Evolutionary conservation across 768 basidiomycete species (phyloP).

Genomic region (Collybia sordida): DNA sequence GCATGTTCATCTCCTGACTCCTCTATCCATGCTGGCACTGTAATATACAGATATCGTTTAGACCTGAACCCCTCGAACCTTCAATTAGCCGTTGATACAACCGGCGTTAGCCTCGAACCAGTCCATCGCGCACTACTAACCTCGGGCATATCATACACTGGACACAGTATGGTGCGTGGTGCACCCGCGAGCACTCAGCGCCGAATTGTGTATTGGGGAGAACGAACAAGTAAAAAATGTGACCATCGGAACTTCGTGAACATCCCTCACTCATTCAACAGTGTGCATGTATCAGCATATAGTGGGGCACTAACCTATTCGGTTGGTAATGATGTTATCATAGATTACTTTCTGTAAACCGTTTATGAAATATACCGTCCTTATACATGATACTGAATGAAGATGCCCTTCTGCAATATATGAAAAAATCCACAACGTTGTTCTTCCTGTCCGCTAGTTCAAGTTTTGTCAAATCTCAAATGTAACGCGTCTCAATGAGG

Average conservation of each 20-base stretch:
- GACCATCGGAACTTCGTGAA: not conserved
- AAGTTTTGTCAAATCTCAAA: too few relatives aligned
- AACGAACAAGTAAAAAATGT: not conserved
- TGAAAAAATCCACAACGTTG: too few relatives aligned
- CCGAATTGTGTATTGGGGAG: not conserved
- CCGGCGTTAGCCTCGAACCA: not conserved
- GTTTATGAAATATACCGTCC: slow-evolving; percentile 60
- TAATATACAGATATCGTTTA: not conserved
- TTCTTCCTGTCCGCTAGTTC: too few relatives aligned
- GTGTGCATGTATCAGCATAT: not conserved
- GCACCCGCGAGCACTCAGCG: not conserved
- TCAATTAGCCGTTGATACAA: not conserved
- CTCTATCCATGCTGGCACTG: not conserved
- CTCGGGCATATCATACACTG: slow-evolving; percentile 1
- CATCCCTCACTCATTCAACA: not conserved
- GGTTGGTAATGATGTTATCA: not conserved
- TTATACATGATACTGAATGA: too few relatives aligned
- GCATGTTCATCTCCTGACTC: not conserved
- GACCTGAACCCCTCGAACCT: not conserved
- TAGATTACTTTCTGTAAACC: slow-evolving; percentile 42
- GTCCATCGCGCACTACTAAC: not conserved
- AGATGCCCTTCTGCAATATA: too few relatives aligned
- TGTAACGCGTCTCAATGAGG: too few relatives aligned
- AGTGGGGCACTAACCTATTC: not conserved
- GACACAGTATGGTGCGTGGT: not conserved